Evolutionary conservation across 805 yeast genomes (phyloP).

Genomic region (Metschnikowia sp.): DNA sequence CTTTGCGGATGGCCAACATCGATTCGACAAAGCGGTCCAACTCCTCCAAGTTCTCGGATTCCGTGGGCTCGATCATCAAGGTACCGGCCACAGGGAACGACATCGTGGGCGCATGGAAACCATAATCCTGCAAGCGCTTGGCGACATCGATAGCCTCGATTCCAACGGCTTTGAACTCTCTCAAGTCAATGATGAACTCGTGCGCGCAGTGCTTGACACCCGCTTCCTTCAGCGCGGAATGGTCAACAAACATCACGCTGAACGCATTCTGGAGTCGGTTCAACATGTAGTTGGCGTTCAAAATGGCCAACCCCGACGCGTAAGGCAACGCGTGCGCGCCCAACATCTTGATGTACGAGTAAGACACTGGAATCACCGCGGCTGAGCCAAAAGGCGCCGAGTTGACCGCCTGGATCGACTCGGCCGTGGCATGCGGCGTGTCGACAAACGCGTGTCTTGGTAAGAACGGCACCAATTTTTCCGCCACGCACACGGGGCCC

Average conservation of each 20-base stretch:
- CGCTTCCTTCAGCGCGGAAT: slow-evolving; percentile 35
- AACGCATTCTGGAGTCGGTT: slow-evolving; percentile 65
- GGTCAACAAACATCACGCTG: slow-evolving; percentile 70
- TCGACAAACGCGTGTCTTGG: slow-evolving; percentile 70
- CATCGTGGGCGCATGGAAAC: slow-evolving; percentile 98
- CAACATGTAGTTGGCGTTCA: slow-evolving; percentile 96
- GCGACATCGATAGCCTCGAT: slow-evolving; percentile 96
- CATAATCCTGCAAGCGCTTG: slow-evolving; percentile 94
- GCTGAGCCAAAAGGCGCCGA: slow-evolving; percentile 98
- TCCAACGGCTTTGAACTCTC: slow-evolving; percentile 76
- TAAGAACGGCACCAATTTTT: slow-evolving; percentile 73
- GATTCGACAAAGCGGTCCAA: slow-evolving; percentile 88
- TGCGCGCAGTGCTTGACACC: slow-evolving; percentile 84
- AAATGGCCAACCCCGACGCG: slow-evolving; percentile 85
- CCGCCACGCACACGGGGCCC: slow-evolving; percentile 93
- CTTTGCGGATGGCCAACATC: slow-evolving; percentile 75
- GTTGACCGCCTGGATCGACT: slow-evolving; percentile 70
- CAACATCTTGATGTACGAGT: slow-evolving; percentile 92
- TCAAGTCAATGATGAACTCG: slow-evolving; percentile 89
- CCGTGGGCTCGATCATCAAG: slow-evolving; percentile 97
- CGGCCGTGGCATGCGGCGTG: slow-evolving; percentile 46
- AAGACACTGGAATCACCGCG: slow-evolving; percentile 86
- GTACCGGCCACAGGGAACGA: slow-evolving; percentile 99
- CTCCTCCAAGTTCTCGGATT: slow-evolving; percentile 85
- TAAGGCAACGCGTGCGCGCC: slow-evolving; percentile 82